Conservation (phyloP, 331 rosid species). For the Malus hybrid region DNA sequence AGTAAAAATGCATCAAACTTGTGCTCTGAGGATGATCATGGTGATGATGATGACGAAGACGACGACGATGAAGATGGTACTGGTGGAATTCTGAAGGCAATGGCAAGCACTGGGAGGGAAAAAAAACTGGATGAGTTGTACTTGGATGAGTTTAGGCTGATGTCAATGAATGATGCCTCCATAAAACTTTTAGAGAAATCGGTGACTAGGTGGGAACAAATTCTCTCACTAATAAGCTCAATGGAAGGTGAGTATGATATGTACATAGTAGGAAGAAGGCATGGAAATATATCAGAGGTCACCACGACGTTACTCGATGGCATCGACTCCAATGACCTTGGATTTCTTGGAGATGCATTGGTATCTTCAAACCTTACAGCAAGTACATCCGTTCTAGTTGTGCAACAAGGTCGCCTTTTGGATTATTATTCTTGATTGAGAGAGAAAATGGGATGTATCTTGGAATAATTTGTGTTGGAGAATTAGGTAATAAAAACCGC, state of each 20-base stretch:
- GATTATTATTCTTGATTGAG: too few relatives aligned
- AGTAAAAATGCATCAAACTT: neutral
- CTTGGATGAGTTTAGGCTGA: conserved; percentile 7
- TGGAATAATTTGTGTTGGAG: too few relatives aligned
- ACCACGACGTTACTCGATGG: neutral
- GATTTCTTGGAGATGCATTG: conserved; percentile 17
- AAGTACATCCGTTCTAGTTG: conserved; percentile 15
- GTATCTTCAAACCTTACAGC: conserved; percentile 1
- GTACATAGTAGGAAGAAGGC: conserved; percentile 17
- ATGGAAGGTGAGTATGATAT: conserved; percentile 13
- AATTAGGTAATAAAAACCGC: too few relatives aligned
- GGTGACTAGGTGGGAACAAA: neutral
- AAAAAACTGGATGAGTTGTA: conserved; percentile 1
- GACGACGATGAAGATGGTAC: neutral
- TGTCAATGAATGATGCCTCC: neutral
- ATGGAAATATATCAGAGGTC: neutral
- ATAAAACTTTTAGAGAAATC: neutral
- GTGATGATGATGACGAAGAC: too few relatives aligned
- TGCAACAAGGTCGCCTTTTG: conserved; percentile 6
- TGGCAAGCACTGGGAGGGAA: neutral
- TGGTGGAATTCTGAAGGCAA: neutral
- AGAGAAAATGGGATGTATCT: too few relatives aligned
- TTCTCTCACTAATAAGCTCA: neutral
- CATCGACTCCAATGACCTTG: conserved; percentile 12
- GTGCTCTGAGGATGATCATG: neutral